Percentiles rank a stretch among this genome's conserved stretches.
Evolutionary conservation across 2,329 filamentous ascomycete species (phyloP).

Genomic region (Pseudocercospora vitis): DNA sequence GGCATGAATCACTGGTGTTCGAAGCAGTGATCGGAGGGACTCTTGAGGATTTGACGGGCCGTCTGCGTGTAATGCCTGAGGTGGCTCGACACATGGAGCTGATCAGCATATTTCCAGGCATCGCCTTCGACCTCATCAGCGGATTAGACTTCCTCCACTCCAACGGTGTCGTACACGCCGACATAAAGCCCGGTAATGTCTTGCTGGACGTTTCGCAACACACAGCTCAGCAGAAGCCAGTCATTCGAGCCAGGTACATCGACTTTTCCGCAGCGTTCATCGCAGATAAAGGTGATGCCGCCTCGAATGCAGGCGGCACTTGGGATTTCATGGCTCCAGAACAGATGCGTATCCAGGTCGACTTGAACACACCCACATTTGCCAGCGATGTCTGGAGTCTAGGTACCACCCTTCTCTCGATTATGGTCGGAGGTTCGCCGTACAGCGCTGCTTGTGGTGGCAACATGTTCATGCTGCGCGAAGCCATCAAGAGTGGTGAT

Average conservation of each 20-base stretch:
- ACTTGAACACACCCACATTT: constrained; percentile 35
- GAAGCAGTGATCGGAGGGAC: constrained; percentile 37
- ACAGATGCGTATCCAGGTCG: constrained; percentile 34
- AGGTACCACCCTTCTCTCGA: constrained; percentile 46
- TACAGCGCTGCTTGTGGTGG: constrained; percentile 41
- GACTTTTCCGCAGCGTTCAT: constrained; percentile 47
- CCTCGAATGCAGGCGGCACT: constrained; percentile 43
- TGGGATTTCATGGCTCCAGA: constrained; percentile 49
- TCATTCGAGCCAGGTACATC: constrained; percentile 39
- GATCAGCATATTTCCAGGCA: constrained; percentile 41
- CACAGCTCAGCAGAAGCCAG: constrained; percentile 24
- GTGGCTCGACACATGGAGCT: constrained; percentile 40
- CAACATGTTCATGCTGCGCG: constrained; percentile 46
- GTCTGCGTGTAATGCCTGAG: constrained; percentile 36
- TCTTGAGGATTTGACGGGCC: constrained; percentile 33
- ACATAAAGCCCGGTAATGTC: constrained; percentile 52
- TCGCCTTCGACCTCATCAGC: constrained; percentile 43
- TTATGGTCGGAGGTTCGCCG: constrained; percentile 45
- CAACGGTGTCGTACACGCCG: constrained; percentile 45
- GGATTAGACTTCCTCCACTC: constrained; percentile 46
- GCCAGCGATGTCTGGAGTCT: constrained; percentile 48
- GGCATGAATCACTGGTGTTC: constrained; percentile 36
- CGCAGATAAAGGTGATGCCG: constrained; percentile 24
- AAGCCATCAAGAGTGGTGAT: constrained; percentile 46
- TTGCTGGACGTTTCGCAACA: constrained; percentile 38